Evolutionary conservation across 805 yeast genomes (phyloP).

Genomic region (Yarrowia porcina): DNA sequence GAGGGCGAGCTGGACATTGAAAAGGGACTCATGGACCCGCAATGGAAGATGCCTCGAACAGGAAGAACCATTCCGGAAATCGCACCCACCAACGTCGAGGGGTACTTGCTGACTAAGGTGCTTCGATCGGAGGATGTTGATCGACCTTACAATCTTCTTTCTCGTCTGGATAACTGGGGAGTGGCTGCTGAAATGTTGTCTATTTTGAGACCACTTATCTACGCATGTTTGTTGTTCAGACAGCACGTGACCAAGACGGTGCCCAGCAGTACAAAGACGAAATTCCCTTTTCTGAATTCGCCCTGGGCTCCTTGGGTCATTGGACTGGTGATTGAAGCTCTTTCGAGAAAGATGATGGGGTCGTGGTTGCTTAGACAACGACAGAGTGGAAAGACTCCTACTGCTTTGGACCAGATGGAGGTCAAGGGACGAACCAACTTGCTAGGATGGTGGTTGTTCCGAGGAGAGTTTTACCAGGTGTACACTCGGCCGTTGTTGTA

Average conservation of each 20-base stretch:
- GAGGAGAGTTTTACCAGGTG: constrained; percentile 41
- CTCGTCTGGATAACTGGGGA: constrained; percentile 30
- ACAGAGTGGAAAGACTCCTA: constrained; percentile 31
- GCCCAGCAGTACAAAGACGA: not conserved
- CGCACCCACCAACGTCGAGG: constrained; percentile 30
- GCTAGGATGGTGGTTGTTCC: constrained; percentile 42
- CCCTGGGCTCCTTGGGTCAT: constrained; percentile 44
- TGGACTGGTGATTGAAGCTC: constrained; percentile 39
- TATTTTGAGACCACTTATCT: constrained; percentile 42
- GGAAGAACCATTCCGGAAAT: constrained; percentile 30
- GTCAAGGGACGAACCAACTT: constrained; percentile 33
- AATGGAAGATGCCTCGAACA: constrained; percentile 35
- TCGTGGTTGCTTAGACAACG: constrained; percentile 25
- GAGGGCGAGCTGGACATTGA: constrained; percentile 11
- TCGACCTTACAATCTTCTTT: constrained; percentile 37
- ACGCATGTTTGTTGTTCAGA: constrained; percentile 38
- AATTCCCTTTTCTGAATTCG: constrained; percentile 25
- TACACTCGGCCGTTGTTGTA: constrained; percentile 37
- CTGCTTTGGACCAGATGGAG: constrained; percentile 38
- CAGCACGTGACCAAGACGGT: constrained; percentile 13
- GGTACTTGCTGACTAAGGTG: constrained; percentile 33
- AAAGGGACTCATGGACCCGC: constrained; percentile 7
- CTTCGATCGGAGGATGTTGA: constrained; percentile 38
- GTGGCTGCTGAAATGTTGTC: constrained; percentile 38
- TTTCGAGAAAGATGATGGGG: constrained; percentile 34